These are phyloP conservation scores for Hansfordia pulvinata DNA, from an alignment of 2,329 filamentous ascomycete genomes.

Conservation along the genomic window DNA sequence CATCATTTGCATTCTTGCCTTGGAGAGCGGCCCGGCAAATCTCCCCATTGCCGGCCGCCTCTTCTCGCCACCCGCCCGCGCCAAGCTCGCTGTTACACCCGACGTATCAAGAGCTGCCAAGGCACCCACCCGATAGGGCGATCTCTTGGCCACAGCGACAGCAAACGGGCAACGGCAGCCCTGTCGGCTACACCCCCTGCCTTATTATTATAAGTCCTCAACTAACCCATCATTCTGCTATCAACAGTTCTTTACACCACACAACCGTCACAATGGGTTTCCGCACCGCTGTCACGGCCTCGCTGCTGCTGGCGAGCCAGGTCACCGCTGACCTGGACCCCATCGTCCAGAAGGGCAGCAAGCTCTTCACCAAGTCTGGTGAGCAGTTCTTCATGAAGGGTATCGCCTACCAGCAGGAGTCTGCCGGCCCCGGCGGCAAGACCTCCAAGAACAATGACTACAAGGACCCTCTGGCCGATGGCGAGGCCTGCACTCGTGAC, in stretches of 20 bases:
- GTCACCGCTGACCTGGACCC: constrained; percentile 14
- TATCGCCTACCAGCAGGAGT: constrained; percentile 64
- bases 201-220: no score
- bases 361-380: constrained; percentile 58
- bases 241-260: constrained; percentile 2
- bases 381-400: constrained; percentile 49
- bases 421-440: constrained; percentile 24
- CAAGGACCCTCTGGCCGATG: constrained; percentile 56
- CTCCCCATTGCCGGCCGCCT: no score
- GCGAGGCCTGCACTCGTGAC: constrained; percentile 51
- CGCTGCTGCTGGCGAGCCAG: constrained; percentile 13
- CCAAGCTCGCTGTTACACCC: no score
- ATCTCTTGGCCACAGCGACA: no score
- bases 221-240: no score
- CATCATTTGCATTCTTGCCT: no score
- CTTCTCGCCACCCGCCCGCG: no score
- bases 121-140: no score
- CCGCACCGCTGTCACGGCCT: constrained; percentile 13
- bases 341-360: constrained; percentile 18
- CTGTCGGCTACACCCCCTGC: no score
- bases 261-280: constrained; percentile 14
- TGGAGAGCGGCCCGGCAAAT: no score
- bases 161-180: no score
- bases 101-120: no score
- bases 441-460: constrained; percentile 29